A percentile compares a stretch with the other conserved stretches of the same genome.
Evolutionary conservation across 2,329 filamentous ascomycete species (phyloP).

Genomic region (Colletotrichum magnum): DNA sequence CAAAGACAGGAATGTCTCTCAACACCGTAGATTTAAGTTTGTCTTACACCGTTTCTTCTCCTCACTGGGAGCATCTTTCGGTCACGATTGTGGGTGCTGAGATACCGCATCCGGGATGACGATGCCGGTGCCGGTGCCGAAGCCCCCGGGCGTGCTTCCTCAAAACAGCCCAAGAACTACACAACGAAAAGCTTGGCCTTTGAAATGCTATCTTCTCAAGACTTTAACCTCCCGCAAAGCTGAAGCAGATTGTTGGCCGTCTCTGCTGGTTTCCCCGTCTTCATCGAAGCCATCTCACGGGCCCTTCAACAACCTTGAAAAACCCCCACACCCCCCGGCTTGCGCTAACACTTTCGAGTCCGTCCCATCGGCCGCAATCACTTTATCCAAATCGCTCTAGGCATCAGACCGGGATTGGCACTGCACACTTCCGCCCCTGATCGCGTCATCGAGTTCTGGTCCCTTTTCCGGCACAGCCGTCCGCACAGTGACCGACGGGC

Average conservation of each 20-base stretch:
- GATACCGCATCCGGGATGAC: too few relatives aligned
- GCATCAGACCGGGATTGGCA: constrained; percentile 74
- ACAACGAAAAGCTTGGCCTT: not conserved
- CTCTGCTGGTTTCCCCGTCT: too few relatives aligned
- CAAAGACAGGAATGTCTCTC: too few relatives aligned
- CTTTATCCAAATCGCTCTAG: not conserved
- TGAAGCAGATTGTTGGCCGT: too few relatives aligned
- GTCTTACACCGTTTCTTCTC: too few relatives aligned
- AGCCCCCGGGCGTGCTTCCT: not conserved
- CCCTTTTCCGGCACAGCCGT: not conserved
- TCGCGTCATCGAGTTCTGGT: not conserved
- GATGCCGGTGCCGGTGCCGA: not conserved
- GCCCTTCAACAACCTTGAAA: not conserved
- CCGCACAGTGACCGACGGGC: not conserved
- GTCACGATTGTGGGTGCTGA: too few relatives aligned
- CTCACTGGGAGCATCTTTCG: too few relatives aligned
- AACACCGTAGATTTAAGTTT: too few relatives aligned
- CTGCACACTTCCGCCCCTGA: constrained; percentile 73
- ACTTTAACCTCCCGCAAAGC: not conserved
- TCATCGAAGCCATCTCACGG: not conserved
- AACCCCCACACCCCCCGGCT: not conserved
- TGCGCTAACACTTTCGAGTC: not conserved
- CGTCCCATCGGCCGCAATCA: not conserved
- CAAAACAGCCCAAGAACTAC: not conserved
- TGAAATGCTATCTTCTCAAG: not conserved